Conservation (phyloP, 805 yeast species). For the Yarrowia sp. region DNA sequence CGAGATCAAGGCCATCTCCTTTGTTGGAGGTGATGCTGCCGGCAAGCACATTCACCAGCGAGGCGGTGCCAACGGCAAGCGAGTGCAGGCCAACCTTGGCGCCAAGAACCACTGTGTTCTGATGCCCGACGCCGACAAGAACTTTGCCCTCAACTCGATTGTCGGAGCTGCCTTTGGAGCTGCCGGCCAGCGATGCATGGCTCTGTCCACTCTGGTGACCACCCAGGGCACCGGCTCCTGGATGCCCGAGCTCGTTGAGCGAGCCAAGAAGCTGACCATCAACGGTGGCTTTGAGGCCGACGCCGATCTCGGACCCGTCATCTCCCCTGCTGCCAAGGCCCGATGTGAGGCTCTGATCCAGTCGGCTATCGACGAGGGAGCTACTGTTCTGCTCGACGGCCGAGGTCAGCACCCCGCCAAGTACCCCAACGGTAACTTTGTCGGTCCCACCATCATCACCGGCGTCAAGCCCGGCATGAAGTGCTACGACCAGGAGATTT, state of each 20-base stretch:
- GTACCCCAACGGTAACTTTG: conserved; percentile 69
- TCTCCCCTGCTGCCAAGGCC: conserved; percentile 63
- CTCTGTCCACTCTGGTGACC: conserved; percentile 73
- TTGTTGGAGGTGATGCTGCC: conserved; percentile 81
- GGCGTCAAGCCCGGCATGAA: conserved; percentile 71
- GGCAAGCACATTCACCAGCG: conserved; percentile 74
- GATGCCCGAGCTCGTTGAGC: conserved; percentile 64
- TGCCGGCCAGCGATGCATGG: conserved; percentile 86
- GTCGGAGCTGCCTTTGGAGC: conserved; percentile 84
- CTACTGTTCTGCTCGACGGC: conserved; percentile 68
- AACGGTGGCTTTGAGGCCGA: conserved; percentile 69
- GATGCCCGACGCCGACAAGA: conserved; percentile 73
- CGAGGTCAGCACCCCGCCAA: conserved; percentile 57
- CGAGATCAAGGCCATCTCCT: conserved; percentile 75
- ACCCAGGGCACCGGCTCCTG: conserved; percentile 72
- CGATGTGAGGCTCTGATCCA: conserved; percentile 64
- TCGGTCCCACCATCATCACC: conserved; percentile 72
- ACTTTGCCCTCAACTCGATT: conserved; percentile 67
- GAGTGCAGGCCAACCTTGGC: conserved; percentile 79
- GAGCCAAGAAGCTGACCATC: conserved; percentile 63
- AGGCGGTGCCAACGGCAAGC: conserved; percentile 71
- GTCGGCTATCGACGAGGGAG: conserved; percentile 67
- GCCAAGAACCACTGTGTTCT: conserved; percentile 81
- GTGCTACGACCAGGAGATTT: conserved; percentile 75
- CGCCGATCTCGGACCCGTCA: conserved; percentile 77